Percentiles rank a stretch among this genome's conserved stretches.
Conservation (phyloP, 2,329 filamentous ascomycete genomes). For the Hirsutella minnesotensis region DNA sequence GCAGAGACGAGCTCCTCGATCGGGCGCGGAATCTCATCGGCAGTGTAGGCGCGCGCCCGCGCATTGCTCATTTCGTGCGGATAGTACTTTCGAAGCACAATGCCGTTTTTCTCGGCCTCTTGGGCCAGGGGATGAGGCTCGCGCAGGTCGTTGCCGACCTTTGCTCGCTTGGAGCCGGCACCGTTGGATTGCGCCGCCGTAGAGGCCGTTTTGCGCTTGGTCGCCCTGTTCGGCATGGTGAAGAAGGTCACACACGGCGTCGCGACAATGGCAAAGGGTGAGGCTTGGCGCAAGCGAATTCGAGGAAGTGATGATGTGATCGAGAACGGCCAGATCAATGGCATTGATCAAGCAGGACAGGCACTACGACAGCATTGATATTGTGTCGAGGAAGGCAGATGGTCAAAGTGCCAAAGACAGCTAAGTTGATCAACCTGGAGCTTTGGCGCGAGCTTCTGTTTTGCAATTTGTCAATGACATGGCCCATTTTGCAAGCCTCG, state of each 20-base stretch:
- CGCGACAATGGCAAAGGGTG: background rate
- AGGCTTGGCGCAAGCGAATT: background rate
- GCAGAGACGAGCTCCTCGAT: conserved; percentile 55
- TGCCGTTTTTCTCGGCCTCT: conserved; percentile 41
- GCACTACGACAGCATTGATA: no score
- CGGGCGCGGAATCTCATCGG: conserved; percentile 57
- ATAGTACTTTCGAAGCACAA: conserved; percentile 66
- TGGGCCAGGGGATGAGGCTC: conserved; percentile 34
- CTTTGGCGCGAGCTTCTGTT: conserved; percentile 5
- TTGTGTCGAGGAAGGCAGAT: no score
- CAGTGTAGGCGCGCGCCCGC: conserved; percentile 62
- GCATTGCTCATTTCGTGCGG: conserved; percentile 76
- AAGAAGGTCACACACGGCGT: conserved; percentile 2
- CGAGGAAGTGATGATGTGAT: background rate
- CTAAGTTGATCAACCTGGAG: no score
- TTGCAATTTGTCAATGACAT: conserved; percentile 12
- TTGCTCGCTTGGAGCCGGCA: conserved; percentile 20
- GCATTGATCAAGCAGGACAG: conserved; percentile 1
- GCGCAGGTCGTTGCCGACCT: conserved; percentile 22
- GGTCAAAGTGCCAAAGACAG: no score
- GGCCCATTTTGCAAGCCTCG: conserved; percentile 10
- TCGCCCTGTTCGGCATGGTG: conserved; percentile 16
- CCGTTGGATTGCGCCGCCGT: conserved; percentile 12
- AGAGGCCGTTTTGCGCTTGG: conserved; percentile 16
- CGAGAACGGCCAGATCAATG: background rate